Percentiles rank a stretch among this genome's conserved stretches.
These are phyloP conservation scores for Podaxis sp. DNA, from an alignment of 768 basidiomycete species.

Conservation along the genomic window DNA sequence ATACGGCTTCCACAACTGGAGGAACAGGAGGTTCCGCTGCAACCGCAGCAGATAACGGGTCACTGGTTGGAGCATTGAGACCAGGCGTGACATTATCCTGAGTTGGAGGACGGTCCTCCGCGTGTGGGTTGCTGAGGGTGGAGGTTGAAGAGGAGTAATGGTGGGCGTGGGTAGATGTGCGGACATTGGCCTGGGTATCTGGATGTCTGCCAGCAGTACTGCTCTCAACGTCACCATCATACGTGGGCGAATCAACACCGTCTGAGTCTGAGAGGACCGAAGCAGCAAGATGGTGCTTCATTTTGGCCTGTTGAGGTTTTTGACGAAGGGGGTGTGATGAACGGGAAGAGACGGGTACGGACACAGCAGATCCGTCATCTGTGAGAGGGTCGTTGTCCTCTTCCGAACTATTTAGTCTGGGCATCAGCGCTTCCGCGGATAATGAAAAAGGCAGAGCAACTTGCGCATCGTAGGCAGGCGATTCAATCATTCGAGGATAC, in stretches of 20 bases:
- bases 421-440: constrained; percentile 7
- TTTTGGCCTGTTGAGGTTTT: constrained; percentile 28
- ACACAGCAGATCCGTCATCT: constrained; percentile 65
- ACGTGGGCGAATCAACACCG: constrained; percentile 82
- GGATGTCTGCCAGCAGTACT: constrained; percentile 57
- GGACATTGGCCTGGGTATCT: constrained; percentile 25
- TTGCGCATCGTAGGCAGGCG: constrained; percentile 77
- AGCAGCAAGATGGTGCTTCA: constrained; percentile 55
- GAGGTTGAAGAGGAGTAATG: constrained; percentile 50
- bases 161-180: constrained; percentile 31
- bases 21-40: constrained; percentile 42
- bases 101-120: constrained; percentile 19
- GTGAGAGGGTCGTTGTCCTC: constrained; percentile 88
- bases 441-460: constrained; percentile 21
- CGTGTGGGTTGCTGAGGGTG: constrained; percentile 49
- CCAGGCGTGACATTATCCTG: constrained; percentile 24
- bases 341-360: constrained; percentile 36
- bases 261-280: constrained; percentile 65
- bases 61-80: constrained; percentile 34
- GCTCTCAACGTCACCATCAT: constrained; percentile 88
- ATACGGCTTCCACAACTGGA: constrained; percentile 35
- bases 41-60: constrained; percentile 22
- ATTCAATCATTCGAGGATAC: constrained; percentile 60
- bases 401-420: constrained; percentile 56
- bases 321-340: constrained; percentile 21